Evolutionary conservation across 2,329 filamentous ascomycete species (phyloP), one percentile per base, ranked within the genome.

Genomic region (Talaromyces rugulosus): DNA sequence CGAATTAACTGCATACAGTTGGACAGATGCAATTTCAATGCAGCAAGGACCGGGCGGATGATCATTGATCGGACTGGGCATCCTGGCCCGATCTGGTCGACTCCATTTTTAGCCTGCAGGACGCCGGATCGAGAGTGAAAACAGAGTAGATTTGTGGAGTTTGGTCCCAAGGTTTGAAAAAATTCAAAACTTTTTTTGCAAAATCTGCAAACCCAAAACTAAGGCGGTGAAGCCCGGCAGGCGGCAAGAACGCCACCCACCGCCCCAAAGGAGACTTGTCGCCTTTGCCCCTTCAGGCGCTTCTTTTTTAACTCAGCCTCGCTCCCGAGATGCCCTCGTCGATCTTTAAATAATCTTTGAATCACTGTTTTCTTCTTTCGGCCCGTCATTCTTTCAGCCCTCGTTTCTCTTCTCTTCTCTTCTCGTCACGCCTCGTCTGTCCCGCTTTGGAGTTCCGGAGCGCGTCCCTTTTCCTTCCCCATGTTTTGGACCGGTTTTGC

Each of bases 381-480:
- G 23, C 50, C 50, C 50, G 23, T 31, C 50, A 2, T 18, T 52
- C n/a, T 56, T 12, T 50, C 60, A 18, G 28, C 36, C n/a, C 50
- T 44, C 55, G 14, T 44, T 14, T 50, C 27, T 56, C 5, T 56
- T 33, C 34, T n/a, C 12, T 53, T 14, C 18, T 40, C 30, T 40
- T n/a, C 18, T 16, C 31, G 3, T 52, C n/a, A 11, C 36, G 3
- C 18, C 7, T 40, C 40, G 9, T 18, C 42, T 54, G 27, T 58
- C 51, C 61, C 58, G 51, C 58, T 59, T 51, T 36, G 53, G 52
- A 62, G 56, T 62, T 58, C 57, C 33, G 54, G 57, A 59, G 40
- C 53, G 59, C 53, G 36, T 56, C 40, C 60, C 44, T 68, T 59
- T 59, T 33, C 44, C 60, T 66, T 61, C 62, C 63, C 60, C 64